These are phyloP conservation scores for Cerioporus squamosus DNA, from an alignment of 1,284 basidiomycete genomes.

Conservation along the genomic window DNA sequence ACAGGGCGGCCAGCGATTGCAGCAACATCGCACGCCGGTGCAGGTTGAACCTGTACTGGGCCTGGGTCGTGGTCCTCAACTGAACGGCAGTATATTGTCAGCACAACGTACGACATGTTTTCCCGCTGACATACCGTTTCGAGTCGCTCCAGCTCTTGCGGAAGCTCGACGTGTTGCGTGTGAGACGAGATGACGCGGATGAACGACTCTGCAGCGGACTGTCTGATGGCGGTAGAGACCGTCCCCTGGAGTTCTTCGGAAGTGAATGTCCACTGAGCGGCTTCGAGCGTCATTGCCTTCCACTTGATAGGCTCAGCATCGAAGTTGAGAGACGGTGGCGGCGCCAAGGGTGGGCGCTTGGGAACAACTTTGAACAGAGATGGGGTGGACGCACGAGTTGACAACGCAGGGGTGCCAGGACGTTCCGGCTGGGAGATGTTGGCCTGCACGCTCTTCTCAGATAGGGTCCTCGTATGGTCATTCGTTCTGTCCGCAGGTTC, in stretches of 20 bases:
- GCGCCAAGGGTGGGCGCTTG: slow-evolving; percentile 41
- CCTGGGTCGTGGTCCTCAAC: slow-evolving; percentile 49
- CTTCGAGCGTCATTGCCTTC: slow-evolving; percentile 71
- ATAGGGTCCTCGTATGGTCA: slow-evolving; percentile 7
- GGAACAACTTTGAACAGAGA: slow-evolving; percentile 28
- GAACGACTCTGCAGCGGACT: slow-evolving; percentile 71
- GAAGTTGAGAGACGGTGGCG: slow-evolving; percentile 56
- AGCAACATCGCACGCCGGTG: slow-evolving; percentile 73
- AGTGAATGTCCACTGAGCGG: slow-evolving; percentile 76
- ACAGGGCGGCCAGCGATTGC: slow-evolving; percentile 54
- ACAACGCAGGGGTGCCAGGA: slow-evolving; percentile 17
- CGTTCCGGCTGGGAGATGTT: background rate
- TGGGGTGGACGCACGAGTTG: slow-evolving; percentile 30
- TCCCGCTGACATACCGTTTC: slow-evolving; percentile 41
- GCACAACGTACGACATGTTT: background rate
- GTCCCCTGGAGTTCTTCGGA: slow-evolving; percentile 72
- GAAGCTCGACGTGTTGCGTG: slow-evolving; percentile 60
- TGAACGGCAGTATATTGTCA: background rate
- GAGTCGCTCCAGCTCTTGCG: slow-evolving; percentile 62
- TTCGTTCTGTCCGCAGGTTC: background rate
- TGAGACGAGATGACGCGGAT: slow-evolving; percentile 70
- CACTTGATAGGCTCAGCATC: slow-evolving; percentile 59
- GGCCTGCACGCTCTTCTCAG: slow-evolving; percentile 19
- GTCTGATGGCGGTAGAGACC: slow-evolving; percentile 73
- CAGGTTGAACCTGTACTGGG: slow-evolving; percentile 70